These are phyloP conservation scores for Fusarium mexicanum DNA, from an alignment of 2,329 filamentous ascomycete species.

Conservation along the genomic window DNA sequence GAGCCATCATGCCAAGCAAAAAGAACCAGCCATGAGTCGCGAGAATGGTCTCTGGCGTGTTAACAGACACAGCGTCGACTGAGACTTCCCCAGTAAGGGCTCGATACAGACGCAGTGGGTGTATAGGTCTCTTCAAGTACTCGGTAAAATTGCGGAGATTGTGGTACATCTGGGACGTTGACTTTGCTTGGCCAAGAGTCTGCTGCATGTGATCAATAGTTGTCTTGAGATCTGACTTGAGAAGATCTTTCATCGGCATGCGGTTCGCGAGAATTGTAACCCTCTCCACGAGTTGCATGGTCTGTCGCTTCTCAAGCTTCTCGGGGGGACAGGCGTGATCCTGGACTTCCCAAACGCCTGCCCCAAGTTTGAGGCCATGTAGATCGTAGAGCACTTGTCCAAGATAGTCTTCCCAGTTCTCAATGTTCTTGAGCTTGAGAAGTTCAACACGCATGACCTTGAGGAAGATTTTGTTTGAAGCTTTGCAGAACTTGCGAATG, in stretches of 20 bases:
- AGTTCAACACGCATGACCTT: slow-evolving; percentile 90
- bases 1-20: slow-evolving; percentile 84
- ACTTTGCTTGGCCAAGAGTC: slow-evolving; percentile 81
- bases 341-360: slow-evolving; percentile 70
- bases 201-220: slow-evolving; percentile 95
- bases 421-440: slow-evolving; percentile 76
- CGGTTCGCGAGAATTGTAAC: slow-evolving; percentile 82
- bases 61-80: slow-evolving; percentile 76
- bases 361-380: slow-evolving; percentile 80
- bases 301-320: slow-evolving; percentile 81
- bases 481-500: slow-evolving; percentile 84
- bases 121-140: slow-evolving; percentile 84
- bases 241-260: slow-evolving; percentile 88
- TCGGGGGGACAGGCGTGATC: slow-evolving; percentile 85
- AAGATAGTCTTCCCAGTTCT: slow-evolving; percentile 87
- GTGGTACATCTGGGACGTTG: slow-evolving; percentile 81
- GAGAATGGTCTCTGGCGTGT: slow-evolving; percentile 73
- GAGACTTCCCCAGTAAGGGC: slow-evolving; percentile 82
- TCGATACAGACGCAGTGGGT: slow-evolving; percentile 80
- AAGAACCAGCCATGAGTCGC: slow-evolving; percentile 93
- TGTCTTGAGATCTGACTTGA: slow-evolving; percentile 88
- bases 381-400: slow-evolving; percentile 86
- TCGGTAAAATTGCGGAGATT: slow-evolving; percentile 86
- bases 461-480: slow-evolving; percentile 86
- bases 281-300: slow-evolving; percentile 83